These are phyloP conservation scores for Picea abies DNA, from an alignment of 83 land plant species.

Conservation along the genomic window DNA sequence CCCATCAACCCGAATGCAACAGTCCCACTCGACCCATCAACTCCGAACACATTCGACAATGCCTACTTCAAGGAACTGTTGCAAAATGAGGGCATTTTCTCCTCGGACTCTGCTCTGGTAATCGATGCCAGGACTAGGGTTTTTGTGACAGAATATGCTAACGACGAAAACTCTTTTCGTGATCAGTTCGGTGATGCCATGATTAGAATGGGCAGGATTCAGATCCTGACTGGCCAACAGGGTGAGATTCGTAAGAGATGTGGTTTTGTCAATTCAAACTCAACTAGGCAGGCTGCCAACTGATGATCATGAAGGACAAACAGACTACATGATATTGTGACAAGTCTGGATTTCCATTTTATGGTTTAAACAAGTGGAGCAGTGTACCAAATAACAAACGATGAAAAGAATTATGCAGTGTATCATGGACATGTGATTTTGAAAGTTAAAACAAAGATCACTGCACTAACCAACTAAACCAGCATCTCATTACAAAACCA, in stretches of 20 bases:
- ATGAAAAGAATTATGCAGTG: no score
- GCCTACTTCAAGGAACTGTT: slow-evolving; percentile 22
- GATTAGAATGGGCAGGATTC: slow-evolving; percentile 28
- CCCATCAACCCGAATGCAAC: slow-evolving; percentile 16
- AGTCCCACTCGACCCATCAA: slow-evolving; percentile 25
- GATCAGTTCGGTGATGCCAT: slow-evolving; percentile 23
- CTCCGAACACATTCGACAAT: slow-evolving; percentile 30
- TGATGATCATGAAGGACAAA: no score
- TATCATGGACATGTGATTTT: no score
- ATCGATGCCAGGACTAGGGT: slow-evolving; percentile 21
- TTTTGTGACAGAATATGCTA: slow-evolving; percentile 31
- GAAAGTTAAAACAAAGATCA: no score
- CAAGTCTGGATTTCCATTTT: no score
- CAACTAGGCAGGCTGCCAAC: no score
- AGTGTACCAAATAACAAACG: no score
- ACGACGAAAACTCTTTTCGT: slow-evolving; percentile 16
- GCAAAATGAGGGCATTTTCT: slow-evolving; percentile 24
- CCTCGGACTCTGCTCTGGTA: slow-evolving; percentile 33
- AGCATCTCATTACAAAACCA: no score
- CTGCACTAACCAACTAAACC: no score
- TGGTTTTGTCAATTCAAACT: slow-evolving; percentile 11
- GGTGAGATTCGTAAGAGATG: slow-evolving; percentile 33
- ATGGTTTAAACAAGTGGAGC: no score
- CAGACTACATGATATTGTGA: no score
- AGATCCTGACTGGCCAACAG: slow-evolving; percentile 20